Percentiles rank a stretch among this genome's conserved stretches.
phyloP scores from a whole-genome alignment of 768 basidiomycete species.

The Leccinum broughii region DNA sequence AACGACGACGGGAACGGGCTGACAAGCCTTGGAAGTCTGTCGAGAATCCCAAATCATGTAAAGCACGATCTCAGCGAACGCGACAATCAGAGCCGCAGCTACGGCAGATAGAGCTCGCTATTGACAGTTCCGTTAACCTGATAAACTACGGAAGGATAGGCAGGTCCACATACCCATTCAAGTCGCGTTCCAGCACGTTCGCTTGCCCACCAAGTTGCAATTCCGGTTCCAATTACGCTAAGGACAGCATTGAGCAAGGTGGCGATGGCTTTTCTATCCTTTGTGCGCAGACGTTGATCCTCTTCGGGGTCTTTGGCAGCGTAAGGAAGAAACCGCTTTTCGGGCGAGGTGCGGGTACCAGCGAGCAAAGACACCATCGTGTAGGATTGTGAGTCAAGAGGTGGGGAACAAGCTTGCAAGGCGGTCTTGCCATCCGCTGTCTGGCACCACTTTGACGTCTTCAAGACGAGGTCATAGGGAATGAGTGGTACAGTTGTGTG shows the following conservation, averaged over 20 bases:
- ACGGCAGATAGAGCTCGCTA: constrained; percentile 66
- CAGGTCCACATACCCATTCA: constrained; percentile 65
- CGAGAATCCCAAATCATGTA: constrained; percentile 74
- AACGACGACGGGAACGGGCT: constrained; percentile 5
- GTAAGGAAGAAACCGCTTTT: constrained; percentile 63
- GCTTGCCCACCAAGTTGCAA: constrained; percentile 74
- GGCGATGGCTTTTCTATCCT: constrained; percentile 67
- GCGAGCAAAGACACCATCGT: constrained; percentile 76
- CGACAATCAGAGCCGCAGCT: constrained; percentile 62
- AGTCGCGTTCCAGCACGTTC: constrained; percentile 60
- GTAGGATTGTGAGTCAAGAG: constrained; percentile 56
- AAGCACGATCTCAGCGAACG: constrained; percentile 65
- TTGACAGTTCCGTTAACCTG: constrained; percentile 6
- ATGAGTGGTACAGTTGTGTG: constrained; percentile 41
- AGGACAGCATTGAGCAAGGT: constrained; percentile 70
- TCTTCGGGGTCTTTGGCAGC: constrained; percentile 47
- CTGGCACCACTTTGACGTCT: constrained; percentile 70
- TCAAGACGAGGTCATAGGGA: constrained; percentile 57
- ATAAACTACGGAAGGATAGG: not conserved
- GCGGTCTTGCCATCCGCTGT: constrained; percentile 44
- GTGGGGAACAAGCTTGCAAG: constrained; percentile 41
- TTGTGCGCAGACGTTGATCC: constrained; percentile 43
- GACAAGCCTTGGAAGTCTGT: constrained; percentile 24
- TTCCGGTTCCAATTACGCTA: constrained; percentile 65
- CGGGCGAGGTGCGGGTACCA: constrained; percentile 76